phyloP scores from a whole-genome alignment of 2,329 filamentous ascomycete species.

The Pseudohalonectria lignicola region DNA sequence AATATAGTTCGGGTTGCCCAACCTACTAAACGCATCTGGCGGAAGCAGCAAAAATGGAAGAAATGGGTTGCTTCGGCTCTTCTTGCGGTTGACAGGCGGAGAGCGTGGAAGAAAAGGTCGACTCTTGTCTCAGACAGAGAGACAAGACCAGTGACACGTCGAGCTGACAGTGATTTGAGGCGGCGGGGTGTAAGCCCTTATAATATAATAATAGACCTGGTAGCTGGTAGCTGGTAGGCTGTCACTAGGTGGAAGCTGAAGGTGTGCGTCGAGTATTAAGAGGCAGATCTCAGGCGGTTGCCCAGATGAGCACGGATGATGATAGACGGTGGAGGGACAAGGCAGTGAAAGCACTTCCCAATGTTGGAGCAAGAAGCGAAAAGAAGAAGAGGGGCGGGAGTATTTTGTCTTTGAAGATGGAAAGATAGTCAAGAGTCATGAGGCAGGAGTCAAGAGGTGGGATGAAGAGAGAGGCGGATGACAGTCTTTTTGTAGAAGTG shows the following conservation, averaged over 20 bases:
- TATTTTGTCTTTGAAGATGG: background rate
- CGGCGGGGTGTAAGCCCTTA: no score
- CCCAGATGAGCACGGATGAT: no score
- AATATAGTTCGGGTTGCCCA: background rate
- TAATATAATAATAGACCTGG: no score
- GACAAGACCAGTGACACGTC: constrained; percentile 9
- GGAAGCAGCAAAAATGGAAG: background rate
- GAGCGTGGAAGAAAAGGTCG: background rate
- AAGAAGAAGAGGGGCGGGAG: constrained; percentile 11
- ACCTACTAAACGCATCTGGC: background rate
- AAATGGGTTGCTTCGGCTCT: background rate
- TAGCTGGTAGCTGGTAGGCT: no score
- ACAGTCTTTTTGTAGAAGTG: constrained; percentile 3
- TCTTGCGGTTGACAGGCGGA: constrained; percentile 1
- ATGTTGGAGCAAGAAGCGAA: constrained; percentile 8
- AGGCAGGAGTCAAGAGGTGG: no score
- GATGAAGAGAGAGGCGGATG: background rate
- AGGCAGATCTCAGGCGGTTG: no score
- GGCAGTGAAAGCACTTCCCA: no score
- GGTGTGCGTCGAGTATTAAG: no score
- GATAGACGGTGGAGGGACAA: no score
- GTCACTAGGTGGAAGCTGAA: no score
- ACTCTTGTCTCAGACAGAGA: constrained; percentile 1
- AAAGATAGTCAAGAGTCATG: background rate
- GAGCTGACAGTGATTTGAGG: no score